These are phyloP conservation scores for Aspergillus aculeatus DNA, from an alignment of 2,329 filamentous ascomycete species.

Conservation along the genomic window DNA sequence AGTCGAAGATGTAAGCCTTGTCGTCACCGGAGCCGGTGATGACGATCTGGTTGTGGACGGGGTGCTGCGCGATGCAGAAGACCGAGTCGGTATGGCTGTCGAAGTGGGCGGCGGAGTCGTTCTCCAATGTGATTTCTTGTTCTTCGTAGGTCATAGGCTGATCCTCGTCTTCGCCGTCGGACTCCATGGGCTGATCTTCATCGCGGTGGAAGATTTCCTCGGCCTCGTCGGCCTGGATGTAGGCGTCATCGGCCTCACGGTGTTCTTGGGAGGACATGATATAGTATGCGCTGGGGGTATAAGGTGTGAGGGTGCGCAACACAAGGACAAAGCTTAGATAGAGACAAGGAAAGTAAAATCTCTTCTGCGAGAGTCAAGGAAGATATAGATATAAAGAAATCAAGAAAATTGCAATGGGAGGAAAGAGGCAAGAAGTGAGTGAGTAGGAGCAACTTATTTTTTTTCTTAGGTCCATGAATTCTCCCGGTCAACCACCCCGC, in stretches of 20 bases:
- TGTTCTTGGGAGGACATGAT: slow-evolving; percentile 39
- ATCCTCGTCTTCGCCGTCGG: slow-evolving; percentile 60
- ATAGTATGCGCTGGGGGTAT: slow-evolving; percentile 3
- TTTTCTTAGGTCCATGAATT: slow-evolving; percentile 12
- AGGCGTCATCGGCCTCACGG: slow-evolving; percentile 63
- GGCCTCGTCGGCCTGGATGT: slow-evolving; percentile 74
- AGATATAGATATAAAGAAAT: not conserved
- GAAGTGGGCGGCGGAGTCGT: slow-evolving; percentile 92
- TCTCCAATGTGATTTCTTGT: slow-evolving; percentile 76
- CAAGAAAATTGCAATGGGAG: not conserved
- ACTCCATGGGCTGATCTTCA: slow-evolving; percentile 74
- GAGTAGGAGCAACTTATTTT: slow-evolving; percentile 8
- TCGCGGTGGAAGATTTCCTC: slow-evolving; percentile 72
- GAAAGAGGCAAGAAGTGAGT: not conserved
- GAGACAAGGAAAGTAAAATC: not conserved
- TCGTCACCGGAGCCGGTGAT: slow-evolving; percentile 87
- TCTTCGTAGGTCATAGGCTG: slow-evolving; percentile 49
- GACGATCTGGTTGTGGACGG: slow-evolving; percentile 71
- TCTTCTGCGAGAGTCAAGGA: not conserved
- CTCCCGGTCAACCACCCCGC: slow-evolving; percentile 18
- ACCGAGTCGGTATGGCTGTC: slow-evolving; percentile 87
- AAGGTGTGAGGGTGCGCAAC: not conserved
- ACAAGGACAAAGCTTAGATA: not conserved
- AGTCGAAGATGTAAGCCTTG: slow-evolving; percentile 82
- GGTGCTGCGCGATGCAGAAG: slow-evolving; percentile 93